Evolutionary conservation across 2,329 filamentous ascomycete species (phyloP), one percentile per base, ranked within the genome.

Genomic region (Colletotrichum cordylinicola): DNA sequence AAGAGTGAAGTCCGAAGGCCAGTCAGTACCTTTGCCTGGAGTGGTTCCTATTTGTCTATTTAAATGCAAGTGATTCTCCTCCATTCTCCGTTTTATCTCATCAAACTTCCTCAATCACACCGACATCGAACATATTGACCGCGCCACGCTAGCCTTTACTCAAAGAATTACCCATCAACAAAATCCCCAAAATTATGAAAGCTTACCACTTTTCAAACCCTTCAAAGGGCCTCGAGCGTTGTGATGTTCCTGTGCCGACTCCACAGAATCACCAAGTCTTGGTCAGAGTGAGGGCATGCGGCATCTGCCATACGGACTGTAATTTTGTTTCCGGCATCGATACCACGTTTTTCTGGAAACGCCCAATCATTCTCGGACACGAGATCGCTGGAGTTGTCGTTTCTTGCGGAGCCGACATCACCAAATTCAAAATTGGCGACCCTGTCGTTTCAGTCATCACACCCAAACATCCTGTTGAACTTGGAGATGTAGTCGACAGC

Each of bases 31-130:
- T 0, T 7, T 12, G 12, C 10, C 6, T 48, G 0, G 10, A 48
- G 6, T 21, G 10, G 7, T 8, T n/a, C n/a, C n/a, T 21, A 13
- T 21, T 21, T 48, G n/a, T 21, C 18, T 48, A 48, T 48, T 48
- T 48, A 13, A 48, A 0, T 13, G 6, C 18, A 0, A 48, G 10
- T 8, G 0, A 4, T 21, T 21, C 0, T 21, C n/a, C 43, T 21
- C n/a, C 12, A 4, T 13, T 1, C 43, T 21, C n/a, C 2, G 5
- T 48, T 2, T 48, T 21, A 7, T 1, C 10, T 48, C 43, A 2
- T 13, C 43, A 48, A 13, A 0, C 43, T 48, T 13, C n/a, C 10
- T n/a, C 4, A 2, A 10, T 13, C 10, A 4, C 43, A 1, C 43
- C 13, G n/a, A 21, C 12, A 48, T 21, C n/a, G n/a, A 48, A 48